Conservation (phyloP, 2,329 filamentous ascomycete genomes). For the Elsinoe perseae region DNA sequence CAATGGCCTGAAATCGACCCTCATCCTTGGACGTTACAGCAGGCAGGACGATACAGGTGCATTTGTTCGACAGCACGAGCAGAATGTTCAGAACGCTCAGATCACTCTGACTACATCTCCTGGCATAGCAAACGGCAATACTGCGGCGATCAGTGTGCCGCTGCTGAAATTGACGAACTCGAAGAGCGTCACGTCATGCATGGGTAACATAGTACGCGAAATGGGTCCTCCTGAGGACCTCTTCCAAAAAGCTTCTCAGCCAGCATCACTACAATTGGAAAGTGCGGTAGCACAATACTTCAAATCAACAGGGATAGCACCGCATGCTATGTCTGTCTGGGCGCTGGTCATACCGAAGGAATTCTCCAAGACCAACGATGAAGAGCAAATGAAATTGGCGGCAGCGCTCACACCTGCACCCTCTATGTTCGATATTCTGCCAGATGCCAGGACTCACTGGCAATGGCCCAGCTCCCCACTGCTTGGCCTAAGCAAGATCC, state of each 20-base stretch:
- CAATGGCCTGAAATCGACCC: conserved; percentile 56
- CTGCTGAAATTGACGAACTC: conserved; percentile 57
- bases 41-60: conserved; percentile 21
- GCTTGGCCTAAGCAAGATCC: conserved; percentile 6
- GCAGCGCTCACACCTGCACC: not conserved
- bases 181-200: conserved; percentile 54
- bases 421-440: not conserved
- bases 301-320: conserved; percentile 32
- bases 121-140: conserved; percentile 19
- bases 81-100: conserved; percentile 8
- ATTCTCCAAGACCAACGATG: conserved; percentile 14
- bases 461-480: not conserved
- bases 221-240: conserved; percentile 30
- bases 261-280: conserved; percentile 68
- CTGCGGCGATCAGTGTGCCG: conserved; percentile 35
- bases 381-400: not conserved
- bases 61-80: not conserved
- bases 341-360: conserved; percentile 55
- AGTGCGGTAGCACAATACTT: conserved; percentile 53
- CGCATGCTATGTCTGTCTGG: conserved; percentile 58
- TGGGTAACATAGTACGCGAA: conserved; percentile 70
- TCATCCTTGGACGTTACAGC: conserved; percentile 31
- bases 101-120: conserved; percentile 20
- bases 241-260: conserved; percentile 29
- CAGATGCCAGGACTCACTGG: not conserved